phyloP scores from a whole-genome alignment of 495 filamentous ascomycete genomes.

The Podospora fimiseda region DNA sequence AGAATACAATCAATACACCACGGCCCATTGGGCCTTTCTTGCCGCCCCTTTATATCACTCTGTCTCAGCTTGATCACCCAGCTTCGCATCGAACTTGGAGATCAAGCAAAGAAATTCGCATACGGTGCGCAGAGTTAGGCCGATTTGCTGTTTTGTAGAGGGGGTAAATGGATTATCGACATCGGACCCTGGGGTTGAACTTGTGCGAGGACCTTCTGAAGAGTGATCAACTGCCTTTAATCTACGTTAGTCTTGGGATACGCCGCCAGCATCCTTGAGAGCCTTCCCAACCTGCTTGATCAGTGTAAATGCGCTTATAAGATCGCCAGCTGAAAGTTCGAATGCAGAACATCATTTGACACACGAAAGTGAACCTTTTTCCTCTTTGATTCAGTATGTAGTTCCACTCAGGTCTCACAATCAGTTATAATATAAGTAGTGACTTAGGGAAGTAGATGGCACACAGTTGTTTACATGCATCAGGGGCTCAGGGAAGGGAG shows the following conservation, averaged over 20 bases:
- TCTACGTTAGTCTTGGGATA: neutral
- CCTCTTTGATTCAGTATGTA: too few species aligned
- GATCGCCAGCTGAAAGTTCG: neutral
- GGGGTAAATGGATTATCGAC: neutral
- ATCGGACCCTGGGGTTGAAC: neutral
- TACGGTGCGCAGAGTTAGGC: neutral
- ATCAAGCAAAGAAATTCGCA: neutral
- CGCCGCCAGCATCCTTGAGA: neutral
- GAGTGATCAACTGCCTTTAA: neutral
- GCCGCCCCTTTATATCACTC: neutral
- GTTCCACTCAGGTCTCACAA: too few species aligned
- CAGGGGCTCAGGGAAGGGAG: too few species aligned
- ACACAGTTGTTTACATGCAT: too few species aligned
- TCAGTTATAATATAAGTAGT: too few species aligned
- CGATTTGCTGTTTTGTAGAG: neutral
- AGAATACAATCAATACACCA: neutral
- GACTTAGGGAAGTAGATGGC: too few species aligned
- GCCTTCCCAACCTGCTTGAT: neutral
- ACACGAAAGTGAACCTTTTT: too few species aligned
- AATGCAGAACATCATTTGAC: too few species aligned
- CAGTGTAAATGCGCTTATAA: neutral
- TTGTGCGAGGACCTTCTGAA: neutral
- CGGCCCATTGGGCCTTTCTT: neutral
- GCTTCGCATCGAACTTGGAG: neutral
- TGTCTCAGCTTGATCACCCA: neutral